Evolutionary conservation across 2,329 filamentous ascomycete genomes (phyloP).

Genomic region (Fusarium avenaceum): DNA sequence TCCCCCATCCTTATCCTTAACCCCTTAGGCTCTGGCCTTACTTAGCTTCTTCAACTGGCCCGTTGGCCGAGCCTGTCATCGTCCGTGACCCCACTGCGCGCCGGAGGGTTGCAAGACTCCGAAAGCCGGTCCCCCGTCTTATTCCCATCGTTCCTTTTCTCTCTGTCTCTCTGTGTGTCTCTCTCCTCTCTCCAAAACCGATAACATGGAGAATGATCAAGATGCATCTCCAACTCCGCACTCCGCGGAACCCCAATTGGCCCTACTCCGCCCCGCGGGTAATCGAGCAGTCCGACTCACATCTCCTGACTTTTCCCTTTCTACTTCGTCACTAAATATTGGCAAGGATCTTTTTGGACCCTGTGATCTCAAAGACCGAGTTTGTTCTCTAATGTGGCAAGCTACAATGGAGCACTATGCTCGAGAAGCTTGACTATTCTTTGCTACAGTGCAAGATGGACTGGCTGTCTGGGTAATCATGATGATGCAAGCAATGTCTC

Average conservation of each 20-base stretch:
- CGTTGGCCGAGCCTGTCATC: conserved; percentile 18
- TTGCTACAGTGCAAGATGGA: conserved; percentile 2
- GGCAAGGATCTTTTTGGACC: no score
- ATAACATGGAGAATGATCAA: not conserved
- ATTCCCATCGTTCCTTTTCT: not conserved
- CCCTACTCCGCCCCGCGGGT: conserved; percentile 27
- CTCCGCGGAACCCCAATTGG: conserved; percentile 28
- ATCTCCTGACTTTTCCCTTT: not conserved
- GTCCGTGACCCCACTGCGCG: conserved; percentile 24
- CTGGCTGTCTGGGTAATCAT: conserved; percentile 9
- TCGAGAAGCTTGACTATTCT: not conserved
- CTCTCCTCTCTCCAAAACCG: no score
- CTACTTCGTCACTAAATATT: no score
- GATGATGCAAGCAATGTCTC: conserved; percentile 10
- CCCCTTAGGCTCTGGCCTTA: no score
- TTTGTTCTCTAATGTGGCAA: not conserved
- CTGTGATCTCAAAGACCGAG: not conserved
- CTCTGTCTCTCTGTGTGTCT: not conserved
- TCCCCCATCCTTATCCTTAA: conserved; percentile 1
- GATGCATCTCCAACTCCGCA: conserved; percentile 41
- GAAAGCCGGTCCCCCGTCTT: conserved; percentile 45
- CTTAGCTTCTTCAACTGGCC: not conserved
- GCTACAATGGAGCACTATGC: not conserved
- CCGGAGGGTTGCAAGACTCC: conserved; percentile 49
- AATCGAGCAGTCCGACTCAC: conserved; percentile 5